phyloP scores from a whole-genome alignment of 2,329 filamentous ascomycete genomes.

The Lasiodiplodia hormozganensis region DNA sequence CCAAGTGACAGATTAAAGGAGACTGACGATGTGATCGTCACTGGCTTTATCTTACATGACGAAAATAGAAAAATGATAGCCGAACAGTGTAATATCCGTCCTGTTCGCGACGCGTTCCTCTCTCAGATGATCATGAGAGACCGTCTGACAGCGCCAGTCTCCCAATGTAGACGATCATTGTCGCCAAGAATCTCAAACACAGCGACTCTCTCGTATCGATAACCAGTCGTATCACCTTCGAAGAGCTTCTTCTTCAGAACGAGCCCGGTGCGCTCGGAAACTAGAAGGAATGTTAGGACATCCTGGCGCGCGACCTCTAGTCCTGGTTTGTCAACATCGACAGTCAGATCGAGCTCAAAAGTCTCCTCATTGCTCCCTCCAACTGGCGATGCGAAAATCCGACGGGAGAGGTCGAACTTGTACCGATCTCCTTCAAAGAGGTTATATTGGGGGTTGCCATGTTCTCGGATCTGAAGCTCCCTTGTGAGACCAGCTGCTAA shows the following conservation, averaged over 20 bases:
- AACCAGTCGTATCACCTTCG: neutral
- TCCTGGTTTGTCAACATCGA: slow-evolving; percentile 1
- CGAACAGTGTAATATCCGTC: neutral
- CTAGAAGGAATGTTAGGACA: neutral
- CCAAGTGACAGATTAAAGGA: no score
- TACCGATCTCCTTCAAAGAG: neutral
- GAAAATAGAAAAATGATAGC: neutral
- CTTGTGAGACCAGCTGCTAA: neutral
- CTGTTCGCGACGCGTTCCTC: neutral
- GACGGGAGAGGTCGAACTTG: neutral
- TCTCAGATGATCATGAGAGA: neutral
- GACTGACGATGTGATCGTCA: no score
- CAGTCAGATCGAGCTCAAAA: neutral
- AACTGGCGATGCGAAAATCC: neutral
- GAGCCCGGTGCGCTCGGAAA: neutral
- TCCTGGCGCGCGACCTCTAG: neutral
- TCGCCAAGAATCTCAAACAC: neutral
- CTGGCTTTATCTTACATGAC: no score
- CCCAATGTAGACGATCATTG: neutral
- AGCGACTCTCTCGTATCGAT: neutral
- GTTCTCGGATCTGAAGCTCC: neutral
- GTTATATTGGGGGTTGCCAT: neutral
- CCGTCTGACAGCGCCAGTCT: neutral
- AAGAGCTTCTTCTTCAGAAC: neutral
- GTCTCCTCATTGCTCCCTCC: neutral